Evolutionary conservation across 106 monocot genomes (phyloP).

Genomic region (Platanthera guangdongensis): DNA sequence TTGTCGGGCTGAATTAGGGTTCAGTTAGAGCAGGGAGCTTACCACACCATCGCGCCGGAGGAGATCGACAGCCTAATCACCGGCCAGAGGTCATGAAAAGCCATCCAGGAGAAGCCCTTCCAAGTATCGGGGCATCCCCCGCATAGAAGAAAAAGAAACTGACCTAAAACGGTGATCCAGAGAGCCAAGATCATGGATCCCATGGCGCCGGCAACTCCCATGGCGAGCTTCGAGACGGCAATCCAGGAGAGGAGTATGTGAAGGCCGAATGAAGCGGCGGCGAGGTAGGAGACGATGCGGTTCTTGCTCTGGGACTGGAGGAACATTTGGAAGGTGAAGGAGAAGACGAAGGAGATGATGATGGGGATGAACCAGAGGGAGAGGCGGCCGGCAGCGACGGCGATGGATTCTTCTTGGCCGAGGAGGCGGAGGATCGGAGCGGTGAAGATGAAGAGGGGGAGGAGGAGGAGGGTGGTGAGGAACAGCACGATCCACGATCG

Average conservation of each 20-base stretch:
- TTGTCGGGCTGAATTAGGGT: neutral
- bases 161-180: constrained; percentile 41
- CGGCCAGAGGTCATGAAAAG: constrained; percentile 31
- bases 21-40: neutral
- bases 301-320: constrained; percentile 64
- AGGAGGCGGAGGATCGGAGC: constrained; percentile 38
- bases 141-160: constrained; percentile 27
- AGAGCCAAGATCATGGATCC: constrained; percentile 29
- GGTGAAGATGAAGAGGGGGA: constrained; percentile 54
- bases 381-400: constrained; percentile 30
- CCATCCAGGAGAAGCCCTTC: constrained; percentile 37
- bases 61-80: constrained; percentile 55
- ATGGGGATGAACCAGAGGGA: constrained; percentile 53
- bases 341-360: constrained; percentile 38
- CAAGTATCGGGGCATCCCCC: constrained; percentile 54
- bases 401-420: constrained; percentile 37
- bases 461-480: constrained; percentile 12
- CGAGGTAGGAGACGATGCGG: constrained; percentile 31
- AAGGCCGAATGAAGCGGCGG: constrained; percentile 14
- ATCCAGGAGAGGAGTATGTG: constrained; percentile 44
- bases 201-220: constrained; percentile 41
- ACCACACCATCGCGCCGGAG: constrained; percentile 83
- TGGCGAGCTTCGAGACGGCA: constrained; percentile 7
- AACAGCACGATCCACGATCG: constrained; percentile 57
- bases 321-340: constrained; percentile 61